Evolutionary conservation across 176 grass and related monocot species (phyloP), one percentile per base, ranked within the genome.

Genomic region (Metroxylon sagu): DNA sequence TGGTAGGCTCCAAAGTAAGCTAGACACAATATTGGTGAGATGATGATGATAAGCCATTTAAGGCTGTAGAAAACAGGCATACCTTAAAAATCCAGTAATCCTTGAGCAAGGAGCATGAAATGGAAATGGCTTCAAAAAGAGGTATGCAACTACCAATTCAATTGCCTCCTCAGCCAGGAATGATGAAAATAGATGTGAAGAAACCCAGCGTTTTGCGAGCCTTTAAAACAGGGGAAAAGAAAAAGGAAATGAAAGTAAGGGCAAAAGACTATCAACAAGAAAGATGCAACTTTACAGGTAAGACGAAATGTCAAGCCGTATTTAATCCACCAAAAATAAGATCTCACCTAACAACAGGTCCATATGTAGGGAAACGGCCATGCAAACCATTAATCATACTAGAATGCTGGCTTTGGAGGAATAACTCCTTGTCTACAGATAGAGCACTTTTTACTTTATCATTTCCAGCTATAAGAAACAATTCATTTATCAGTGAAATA

Each of bases 331-430:
- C 14, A 19, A 59, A 71, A 19, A 19, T 2, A 43, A 43, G 8
- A 3, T 14, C 27, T 85, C 64, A 97, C 93, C 93, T 88, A 30
- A 98, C 93, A 56, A 98, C 84, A 0, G 87, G 81, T 55, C 87
- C 83, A 50, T 85, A 98, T 23, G 77, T 82, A 52, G 85, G 87
- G 64, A 83, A 92, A 74, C 82, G 50, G 49, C 81, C 93, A 67
- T 98, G 84, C 79, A 92, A 79, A 83, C 93, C 93, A 81, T 98
- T 98, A 59, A 98, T 88, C 93, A 92, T 98, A 69, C 93, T 91
- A 10, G 93, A 98, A 70, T 98, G 93, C 57, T 85, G 93, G 50
- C 93, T 98, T 27, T 74, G 67, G 16, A 79, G 48, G 69, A 98
- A 92, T 59, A 98, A 72, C 60, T 88, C 74, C 48, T 92, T 85